Evolutionary conservation across 1,284 basidiomycete genomes (phyloP), one percentile per base, ranked within the genome.

Genomic region (Anthracocystis walkeri): DNA sequence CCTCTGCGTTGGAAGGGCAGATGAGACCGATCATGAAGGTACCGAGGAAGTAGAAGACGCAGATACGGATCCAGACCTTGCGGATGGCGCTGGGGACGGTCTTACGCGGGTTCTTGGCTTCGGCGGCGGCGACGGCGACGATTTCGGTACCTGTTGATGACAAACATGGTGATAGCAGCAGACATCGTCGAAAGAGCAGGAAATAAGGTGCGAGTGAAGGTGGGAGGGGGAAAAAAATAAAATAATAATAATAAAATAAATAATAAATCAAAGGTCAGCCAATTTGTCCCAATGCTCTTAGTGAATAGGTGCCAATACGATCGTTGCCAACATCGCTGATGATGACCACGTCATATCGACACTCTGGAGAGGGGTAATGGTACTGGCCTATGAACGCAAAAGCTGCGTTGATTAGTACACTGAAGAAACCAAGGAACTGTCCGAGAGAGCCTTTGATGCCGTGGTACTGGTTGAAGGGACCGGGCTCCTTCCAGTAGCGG

Each of bases 51-150:
- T 84, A 84, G 60, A 81, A 75, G 50, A 85, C 60, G 58, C 78
- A 70, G 49, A 82, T 82, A 58, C 78, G 82, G 51, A 77, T 75
- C 63, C 75, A 78, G 21, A 82, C 79, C 68, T 71, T 77, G 48
- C 76, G 71, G 60, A 80, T 65, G 27, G 79, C 80, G 31, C 61
- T 74, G 42, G 80, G 78, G 14, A 83, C 72, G 20, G 82, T 79
- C 59, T 73, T 75, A 46, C 86, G 82, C 2, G 87, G 87, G 81
- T 87, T 86, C 60, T 81, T 80, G 33, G 86, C 84, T 79, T 93
- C 92, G 38, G 90, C 86, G 40, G 92, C 92, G 60, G 93, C 88
- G 85, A 94, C 90, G 40, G 92, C 93, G 45, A 95, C 92, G 71
- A 95, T 92, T 85, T 95, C 94, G 10, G 93, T 93, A 53, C 54